Conservation (phyloP, 176 grass and related monocot species). For the Oryza australiensis region DNA sequence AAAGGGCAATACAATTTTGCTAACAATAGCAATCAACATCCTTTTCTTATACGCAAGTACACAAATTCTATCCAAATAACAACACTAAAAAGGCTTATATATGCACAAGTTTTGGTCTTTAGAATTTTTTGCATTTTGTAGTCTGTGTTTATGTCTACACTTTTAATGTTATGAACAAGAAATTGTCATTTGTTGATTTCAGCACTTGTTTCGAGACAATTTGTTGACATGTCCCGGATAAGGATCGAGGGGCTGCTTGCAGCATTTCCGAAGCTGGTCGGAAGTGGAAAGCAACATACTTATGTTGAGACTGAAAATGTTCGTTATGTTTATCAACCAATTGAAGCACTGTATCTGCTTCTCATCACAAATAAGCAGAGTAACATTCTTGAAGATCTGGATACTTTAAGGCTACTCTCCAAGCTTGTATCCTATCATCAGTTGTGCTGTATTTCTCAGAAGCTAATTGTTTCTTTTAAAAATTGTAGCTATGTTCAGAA, state of each 20-base stretch:
- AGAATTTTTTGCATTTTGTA: constrained; percentile 14
- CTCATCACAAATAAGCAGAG: constrained; percentile 88
- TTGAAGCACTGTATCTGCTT: constrained; percentile 69
- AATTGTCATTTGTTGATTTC: constrained; percentile 18
- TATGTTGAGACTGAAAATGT: constrained; percentile 89
- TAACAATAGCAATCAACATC: constrained; percentile 11
- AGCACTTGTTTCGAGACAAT: constrained; percentile 87
- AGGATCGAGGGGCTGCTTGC: constrained; percentile 87
- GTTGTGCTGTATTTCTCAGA: neutral
- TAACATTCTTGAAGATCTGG: constrained; percentile 91
- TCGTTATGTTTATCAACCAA: constrained; percentile 92
- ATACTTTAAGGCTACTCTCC: constrained; percentile 81
- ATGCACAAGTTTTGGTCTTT: neutral
- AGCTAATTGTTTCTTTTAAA: constrained; percentile 7
- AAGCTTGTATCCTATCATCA: constrained; percentile 81
- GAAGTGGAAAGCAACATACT: constrained; percentile 87
- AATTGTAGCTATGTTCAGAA: neutral
- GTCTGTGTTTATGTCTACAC: neutral
- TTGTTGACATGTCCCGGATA: constrained; percentile 81
- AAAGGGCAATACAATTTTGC: neutral
- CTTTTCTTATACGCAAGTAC: neutral
- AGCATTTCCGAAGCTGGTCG: constrained; percentile 89
- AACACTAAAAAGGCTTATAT: neutral
- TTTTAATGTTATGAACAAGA: constrained; percentile 7
- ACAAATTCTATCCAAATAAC: neutral